Base-by-base conservation (phyloP, 1,284 basidiomycete genomes). In the Chondrostereum purpureum region DNA sequence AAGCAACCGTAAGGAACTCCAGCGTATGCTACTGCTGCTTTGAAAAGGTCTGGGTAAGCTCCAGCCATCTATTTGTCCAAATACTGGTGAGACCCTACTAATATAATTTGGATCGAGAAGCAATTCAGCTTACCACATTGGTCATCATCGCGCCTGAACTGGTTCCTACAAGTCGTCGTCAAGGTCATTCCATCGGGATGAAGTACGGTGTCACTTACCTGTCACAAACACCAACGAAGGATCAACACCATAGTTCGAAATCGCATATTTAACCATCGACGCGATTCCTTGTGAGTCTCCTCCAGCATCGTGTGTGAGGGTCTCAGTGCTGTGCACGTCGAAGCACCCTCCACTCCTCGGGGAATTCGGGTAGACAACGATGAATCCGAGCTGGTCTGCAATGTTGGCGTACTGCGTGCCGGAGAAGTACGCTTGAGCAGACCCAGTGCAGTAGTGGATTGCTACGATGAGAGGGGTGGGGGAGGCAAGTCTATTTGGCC, bases 1-100 rank as follows among this genome's bases (percentile, higher is more conserved):
- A 78, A 78, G 62, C 76, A 79, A 3, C 64, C 73, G 46, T 67
- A 76, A 1, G 76, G 67, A n/a, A 78, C 77, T 43, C 77, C 75
- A 23, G 72, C 69, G 58, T 67, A 72, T 13, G 65, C 68, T 17
- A 66, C 52, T 11, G 69, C 75, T 3, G 72, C 76, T 36, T 59
- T 53, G 63, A 75, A 75, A 43, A 78, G 50, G 47, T 78, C 73
- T 4, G 76, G 76, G 58, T 78, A 78, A 6, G 72, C 68, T 33
- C 73, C 76, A 39, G 61, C 58, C 14, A 77, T 63, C n/a, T n/a
- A n/a, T n/a, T n/a, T n/a, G n/a, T n/a, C n/a, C n/a, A n/a, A n/a
- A n/a, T n/a, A n/a, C n/a, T n/a, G n/a, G n/a, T n/a, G n/a, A n/a
- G n/a, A n/a, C n/a, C n/a, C n/a, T n/a, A n/a, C n/a, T n/a, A n/a